Base-by-base conservation (phyloP, 768 basidiomycete species). In the Xerocomus spinulosus region DNA sequence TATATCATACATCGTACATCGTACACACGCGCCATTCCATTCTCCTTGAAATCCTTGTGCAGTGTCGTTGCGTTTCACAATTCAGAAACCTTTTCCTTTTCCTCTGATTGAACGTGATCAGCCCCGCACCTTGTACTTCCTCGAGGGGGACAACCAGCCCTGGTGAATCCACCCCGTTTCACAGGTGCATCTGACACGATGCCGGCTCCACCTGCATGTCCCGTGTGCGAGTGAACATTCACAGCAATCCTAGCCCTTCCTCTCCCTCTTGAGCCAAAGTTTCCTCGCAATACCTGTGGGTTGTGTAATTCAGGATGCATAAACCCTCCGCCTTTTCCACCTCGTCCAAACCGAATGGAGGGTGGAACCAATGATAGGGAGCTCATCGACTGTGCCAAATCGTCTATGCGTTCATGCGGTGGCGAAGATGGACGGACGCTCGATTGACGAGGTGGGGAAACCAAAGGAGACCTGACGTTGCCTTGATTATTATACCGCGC, bases 271-370 rank as follows among this genome's bases (percentile, higher is more conserved):
- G 59, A 32, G 23, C 66, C 64, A 41, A 66, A 68, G 33, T 48
- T 66, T 0, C 59, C 55, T 29, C 53, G 56, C 30, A 9, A 17
- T 13, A 68, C 66, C 40, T 68, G 66, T 1, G 64, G 66, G 20
- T 68, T 66, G 33, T 66, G 64, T 32, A 58, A 23, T 44, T 65
- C 63, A 8, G 63, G 62, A 41, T 70, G 66, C 29, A 61, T 70
- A 52, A 83, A 78, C 7, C 79, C 82, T 23, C 75, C 76, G 18
- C 62, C 68, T 54, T 74, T 79, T 4, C 80, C 82, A 0, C 88
- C 88, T 32, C 86, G 74, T 21, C 87, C 87, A 50, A 91, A 91
- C 12, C 82, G 76, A 34, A 90, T 76, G 0, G 83, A 75, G 3
- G 79, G 67, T 4, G 87, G 87, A 2, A 90, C 78, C 46, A 90